Conservation (phyloP, 2,329 filamentous ascomycete genomes). For the Colletotrichum sp. region DNA sequence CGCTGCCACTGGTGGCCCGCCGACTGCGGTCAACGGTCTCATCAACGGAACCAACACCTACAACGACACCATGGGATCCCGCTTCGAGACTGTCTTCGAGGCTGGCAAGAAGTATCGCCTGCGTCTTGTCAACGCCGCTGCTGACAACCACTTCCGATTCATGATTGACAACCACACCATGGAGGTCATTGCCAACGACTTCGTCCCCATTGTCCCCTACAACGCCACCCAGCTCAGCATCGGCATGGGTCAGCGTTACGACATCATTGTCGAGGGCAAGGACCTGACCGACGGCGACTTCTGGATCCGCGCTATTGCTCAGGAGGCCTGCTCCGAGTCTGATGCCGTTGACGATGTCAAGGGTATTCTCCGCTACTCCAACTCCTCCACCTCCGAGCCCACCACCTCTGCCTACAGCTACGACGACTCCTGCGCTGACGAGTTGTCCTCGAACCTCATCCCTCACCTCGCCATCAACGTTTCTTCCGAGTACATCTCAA, state of each 20-base stretch:
- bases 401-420: neutral
- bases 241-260: conserved; percentile 45
- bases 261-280: neutral
- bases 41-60: conserved; percentile 50
- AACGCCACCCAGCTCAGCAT: conserved; percentile 54
- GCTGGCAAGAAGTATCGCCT: conserved; percentile 50
- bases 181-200: conserved; percentile 62
- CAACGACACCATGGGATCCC: conserved; percentile 34
- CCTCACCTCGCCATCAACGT: neutral
- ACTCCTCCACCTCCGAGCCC: neutral
- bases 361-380: neutral
- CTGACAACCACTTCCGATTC: conserved; percentile 52
- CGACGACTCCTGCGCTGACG: neutral
- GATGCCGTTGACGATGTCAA: neutral
- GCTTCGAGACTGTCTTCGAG: conserved; percentile 42
- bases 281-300: conserved; percentile 32
- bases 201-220: conserved; percentile 64
- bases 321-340: neutral
- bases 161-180: conserved; percentile 62
- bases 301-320: neutral
- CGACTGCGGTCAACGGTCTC: conserved; percentile 47
- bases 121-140: conserved; percentile 51
- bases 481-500: neutral
- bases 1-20: conserved; percentile 35
- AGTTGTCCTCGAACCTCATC: neutral